Evolutionary conservation across 495 filamentous ascomycete genomes (phyloP), one percentile per base, ranked within the genome.

Genomic region (Talaromyces trachyspermus): DNA sequence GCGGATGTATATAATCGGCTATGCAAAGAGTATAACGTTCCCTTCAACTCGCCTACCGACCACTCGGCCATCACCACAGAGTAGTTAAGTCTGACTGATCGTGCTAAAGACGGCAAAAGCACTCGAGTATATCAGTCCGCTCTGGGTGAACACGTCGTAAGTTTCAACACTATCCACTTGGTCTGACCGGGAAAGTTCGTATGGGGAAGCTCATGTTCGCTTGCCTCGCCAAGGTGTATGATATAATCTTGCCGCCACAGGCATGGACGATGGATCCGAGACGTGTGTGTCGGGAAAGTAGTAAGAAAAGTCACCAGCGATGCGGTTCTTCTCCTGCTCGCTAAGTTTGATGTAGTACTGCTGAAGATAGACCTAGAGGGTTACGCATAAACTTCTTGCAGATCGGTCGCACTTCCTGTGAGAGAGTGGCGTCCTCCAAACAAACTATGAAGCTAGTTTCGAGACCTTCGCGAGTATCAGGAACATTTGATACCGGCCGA

Each of bases 301-400:
- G 18, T 23, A 43, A 10, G 40, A 43, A 15, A 43, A 43, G n/a
- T n/a, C n/a, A 6, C 12, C 27, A 12, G 27, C 27, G 6, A 12
- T 95, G 15, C 92, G 80, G 71, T 99, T 99, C 82, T 99, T 99
- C 80, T 99, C 92, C 35, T 78, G 72, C 68, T 99, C 92, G 53
- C 83, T 80, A 14, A 97, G 85, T 71, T 96, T 92, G 70, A 96
- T 83, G 72, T 94, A 97, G 73, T 92, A 99, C 63, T 99, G 92
- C 66, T 95, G 88, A 17, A 99, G 79, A 70, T 89, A 95, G 57
- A 96, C 89, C 71, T 97, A 94, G 86, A 30, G 92, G 92, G 69
- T 92, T 95, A 66, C 92, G 88, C 92, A 99, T 99, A 76, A 99
- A 99, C 76, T 97, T 97, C 77, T 91, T 91, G 90, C 91, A 96